Evolutionary conservation across 2,329 filamentous ascomycete species (phyloP), one percentile per base, ranked within the genome.

Genomic region (Beauveria australis): DNA sequence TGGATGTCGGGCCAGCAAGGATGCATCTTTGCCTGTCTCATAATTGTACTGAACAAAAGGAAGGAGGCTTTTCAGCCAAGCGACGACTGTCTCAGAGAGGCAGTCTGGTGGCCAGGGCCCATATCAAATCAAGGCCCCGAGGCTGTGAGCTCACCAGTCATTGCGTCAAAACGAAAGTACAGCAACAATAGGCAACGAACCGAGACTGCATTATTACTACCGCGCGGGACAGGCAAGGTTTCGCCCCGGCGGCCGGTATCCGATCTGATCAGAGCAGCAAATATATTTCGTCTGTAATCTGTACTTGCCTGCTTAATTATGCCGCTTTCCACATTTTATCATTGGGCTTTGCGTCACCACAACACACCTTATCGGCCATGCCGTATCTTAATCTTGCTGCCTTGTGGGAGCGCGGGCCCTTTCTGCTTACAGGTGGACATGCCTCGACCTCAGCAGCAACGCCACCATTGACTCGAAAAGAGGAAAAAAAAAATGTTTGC

Each of bases 171-270:
- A 26, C 3, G 33, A 43, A 3, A 28, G 44, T 12, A 53, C 18
- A 30, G 28, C 19, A 37, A 57, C 44, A n/a, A 26, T 22, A 30
- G 54, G 43, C 19, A n/a, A 30, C 14, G 19, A 18, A 40, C 9
- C 43, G 19, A 22, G 44, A 26, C 9, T 47, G 22, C 16, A 33
- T 58, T 41, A 28, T 26, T 10, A 30, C 49, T 49, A 28, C 54
- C 44, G 54, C 44, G 46, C 46, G 46, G 54, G 33, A 41, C 22
- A 33, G 9, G 14, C 44, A 58, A 33, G 30, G 54, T 26, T 33
- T 49, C 22, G 49, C 40, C 58, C 40, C 30, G 48, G 58, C 18
- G 48, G 58, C 58, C 58, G 58, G 48, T 40, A 60, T 60, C 57
- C 58, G 58, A 60, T 53, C 58, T 53, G 28, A 19, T 26, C 3